phyloP scores from a whole-genome alignment of 495 filamentous ascomycete genomes.

The Hypoxylon perforatum region DNA sequence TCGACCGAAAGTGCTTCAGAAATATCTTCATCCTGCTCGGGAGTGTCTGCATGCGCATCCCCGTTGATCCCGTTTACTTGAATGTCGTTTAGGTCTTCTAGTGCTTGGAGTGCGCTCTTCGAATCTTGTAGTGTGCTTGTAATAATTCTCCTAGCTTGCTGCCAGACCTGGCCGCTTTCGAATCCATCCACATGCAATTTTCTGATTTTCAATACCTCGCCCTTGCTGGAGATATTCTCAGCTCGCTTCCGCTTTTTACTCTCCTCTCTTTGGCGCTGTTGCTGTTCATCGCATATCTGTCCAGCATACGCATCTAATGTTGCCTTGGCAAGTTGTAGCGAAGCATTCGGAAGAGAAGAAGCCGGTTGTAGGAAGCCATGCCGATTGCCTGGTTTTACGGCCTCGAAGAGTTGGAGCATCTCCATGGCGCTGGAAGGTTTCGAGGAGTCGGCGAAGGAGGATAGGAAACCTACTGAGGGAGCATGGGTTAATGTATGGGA shows the following conservation, averaged over 20 bases:
- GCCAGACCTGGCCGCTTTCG: conserved; percentile 89
- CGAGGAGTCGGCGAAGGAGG: conserved; percentile 41
- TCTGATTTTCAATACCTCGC: conserved; percentile 71
- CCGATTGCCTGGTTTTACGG: conserved; percentile 57
- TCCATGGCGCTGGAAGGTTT: conserved; percentile 47
- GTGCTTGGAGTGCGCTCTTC: conserved; percentile 60
- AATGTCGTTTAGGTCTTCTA: conserved; percentile 54
- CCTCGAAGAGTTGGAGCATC: conserved; percentile 60
- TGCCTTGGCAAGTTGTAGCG: conserved; percentile 76
- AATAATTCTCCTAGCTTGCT: conserved; percentile 87
- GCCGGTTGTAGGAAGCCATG: conserved; percentile 79
- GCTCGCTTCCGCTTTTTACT: conserved; percentile 75
- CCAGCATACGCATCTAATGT: conserved; percentile 80
- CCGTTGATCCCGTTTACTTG: conserved; percentile 32
- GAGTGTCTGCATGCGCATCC: conserved; percentile 40
- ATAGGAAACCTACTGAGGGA: conserved; percentile 49
- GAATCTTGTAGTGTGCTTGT: conserved; percentile 57
- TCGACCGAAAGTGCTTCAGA: conserved; percentile 56
- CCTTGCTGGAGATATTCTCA: conserved; percentile 44
- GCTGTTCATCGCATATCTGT: conserved; percentile 73
- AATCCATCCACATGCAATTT: conserved; percentile 90
- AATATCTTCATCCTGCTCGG: conserved; percentile 59
- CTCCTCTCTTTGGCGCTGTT: conserved; percentile 63
- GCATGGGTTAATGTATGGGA: conserved; percentile 63
- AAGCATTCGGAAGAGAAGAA: conserved; percentile 67